Base-by-base conservation (phyloP, 2,329 filamentous ascomycete species). In the Penicillium sp. region DNA sequence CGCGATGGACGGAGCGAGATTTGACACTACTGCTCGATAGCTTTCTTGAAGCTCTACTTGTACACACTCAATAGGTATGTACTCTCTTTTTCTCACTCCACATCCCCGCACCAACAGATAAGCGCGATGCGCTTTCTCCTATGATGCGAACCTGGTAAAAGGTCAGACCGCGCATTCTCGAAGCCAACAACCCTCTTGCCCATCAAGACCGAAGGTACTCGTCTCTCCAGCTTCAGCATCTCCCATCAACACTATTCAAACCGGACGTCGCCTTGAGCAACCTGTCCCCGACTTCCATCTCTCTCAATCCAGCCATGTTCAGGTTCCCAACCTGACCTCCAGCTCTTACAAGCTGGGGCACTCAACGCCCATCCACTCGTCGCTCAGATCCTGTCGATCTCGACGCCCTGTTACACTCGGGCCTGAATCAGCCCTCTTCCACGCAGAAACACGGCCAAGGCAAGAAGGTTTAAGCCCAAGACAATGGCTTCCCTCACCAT, bases 61-160 rank as follows among this genome's bases (percentile, higher is more conserved):
- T 8, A 33, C 2, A 25, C 6, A 22, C 25, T 22, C 1, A 3
- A 30, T n/a, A 7, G n/a, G 28, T 46, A 58, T 55, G 63, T 65
- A 60, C 14, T 43, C n/a, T 42, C 26, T 16, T 25, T 25, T 22
- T 43, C 30, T 38, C 38, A 57, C 22, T 19, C 26, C 30, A 26
- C 46, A 35, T 51, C 13, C 37, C 30, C 30, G 28, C 38, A 33
- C 14, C 45, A 55, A 52, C 53, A 30, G 7, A 45, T 42, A 33
- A 16, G 25, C 14, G 52, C 28, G 52, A 37, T 51, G 51, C 30
- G 43, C 51, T 43, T 56, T 74, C 75, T 79, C 77, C 76, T 60
- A 75, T 78, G 78, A 80, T 79, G 78, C 61, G 59, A 74, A 66
- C 68, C 73, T 80, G 78, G 78, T 80, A 80, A 80, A 80, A 80